phyloP scores from a whole-genome alignment of 1,284 basidiomycete genomes.

The Apiotrichum veenhuisii region DNA sequence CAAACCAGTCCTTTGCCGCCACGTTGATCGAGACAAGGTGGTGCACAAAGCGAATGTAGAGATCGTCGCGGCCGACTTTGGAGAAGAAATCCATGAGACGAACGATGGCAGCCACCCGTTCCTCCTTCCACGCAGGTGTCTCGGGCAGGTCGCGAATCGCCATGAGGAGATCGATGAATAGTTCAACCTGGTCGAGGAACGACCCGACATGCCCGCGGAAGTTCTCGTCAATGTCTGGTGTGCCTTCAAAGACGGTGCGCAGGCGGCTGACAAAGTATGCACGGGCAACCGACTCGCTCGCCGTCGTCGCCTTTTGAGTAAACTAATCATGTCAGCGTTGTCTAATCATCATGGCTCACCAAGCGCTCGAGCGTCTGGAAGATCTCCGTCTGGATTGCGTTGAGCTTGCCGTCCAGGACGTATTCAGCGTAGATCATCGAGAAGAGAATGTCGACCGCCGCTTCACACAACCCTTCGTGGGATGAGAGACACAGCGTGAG shows the following conservation, averaged over 20 bases:
- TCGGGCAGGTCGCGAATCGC: constrained; percentile 89
- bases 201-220: constrained; percentile 71
- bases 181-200: constrained; percentile 85
- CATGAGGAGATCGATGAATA: constrained; percentile 89
- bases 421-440: constrained; percentile 95
- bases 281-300: constrained; percentile 61
- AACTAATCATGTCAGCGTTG: constrained; percentile 24
- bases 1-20: constrained; percentile 81
- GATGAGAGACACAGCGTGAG: constrained; percentile 91
- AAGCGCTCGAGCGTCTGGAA: constrained; percentile 85
- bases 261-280: constrained; percentile 94
- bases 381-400: constrained; percentile 87
- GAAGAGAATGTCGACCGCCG: constrained; percentile 87
- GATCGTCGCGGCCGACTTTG: constrained; percentile 77
- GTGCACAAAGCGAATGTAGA: constrained; percentile 91
- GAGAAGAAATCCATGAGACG: constrained; percentile 88
- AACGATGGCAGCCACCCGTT: constrained; percentile 86
- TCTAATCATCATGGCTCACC: constrained; percentile 19
- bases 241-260: constrained; percentile 74
- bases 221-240: constrained; percentile 69
- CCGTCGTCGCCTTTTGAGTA: constrained; percentile 21
- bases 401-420: constrained; percentile 72
- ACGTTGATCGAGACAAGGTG: constrained; percentile 85
- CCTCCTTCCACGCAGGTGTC: constrained; percentile 88
- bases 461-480: constrained; percentile 84